Conservation (phyloP, 805 yeast species). For the Hanseniaspora thailandica region DNA sequence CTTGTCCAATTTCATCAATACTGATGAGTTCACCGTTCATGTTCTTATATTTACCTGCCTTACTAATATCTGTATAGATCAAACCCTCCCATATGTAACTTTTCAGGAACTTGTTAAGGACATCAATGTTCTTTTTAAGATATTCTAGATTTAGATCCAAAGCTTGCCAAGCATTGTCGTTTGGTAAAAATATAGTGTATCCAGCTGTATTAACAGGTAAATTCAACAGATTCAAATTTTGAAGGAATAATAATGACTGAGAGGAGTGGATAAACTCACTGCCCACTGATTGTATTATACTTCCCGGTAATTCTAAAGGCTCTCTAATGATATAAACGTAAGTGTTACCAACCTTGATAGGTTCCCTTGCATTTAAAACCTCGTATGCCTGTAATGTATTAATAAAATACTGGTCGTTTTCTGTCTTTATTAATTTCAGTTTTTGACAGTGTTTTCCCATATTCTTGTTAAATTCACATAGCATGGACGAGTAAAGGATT, state of each 20-base stretch:
- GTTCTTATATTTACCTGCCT: slow-evolving; percentile 24
- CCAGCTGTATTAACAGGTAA: slow-evolving; percentile 47
- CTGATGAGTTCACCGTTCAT: slow-evolving; percentile 24
- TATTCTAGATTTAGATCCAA: slow-evolving; percentile 51
- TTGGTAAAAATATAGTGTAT: slow-evolving; percentile 69
- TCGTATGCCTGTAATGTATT: neutral
- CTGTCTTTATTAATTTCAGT: slow-evolving; percentile 34
- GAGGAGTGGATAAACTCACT: slow-evolving; percentile 49
- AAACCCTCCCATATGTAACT: slow-evolving; percentile 51
- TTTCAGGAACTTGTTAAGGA: slow-evolving; percentile 42
- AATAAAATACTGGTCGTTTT: neutral
- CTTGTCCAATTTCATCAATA: slow-evolving; percentile 16
- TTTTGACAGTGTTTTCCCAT: slow-evolving; percentile 57
- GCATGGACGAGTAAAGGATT: slow-evolving; percentile 38
- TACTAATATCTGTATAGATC: slow-evolving; percentile 52
- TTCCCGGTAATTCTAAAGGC: slow-evolving; percentile 50
- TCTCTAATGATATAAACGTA: slow-evolving; percentile 55
- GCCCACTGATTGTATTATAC: slow-evolving; percentile 53
- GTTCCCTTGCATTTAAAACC: slow-evolving; percentile 23
- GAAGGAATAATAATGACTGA: slow-evolving; percentile 47
- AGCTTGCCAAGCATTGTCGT: slow-evolving; percentile 58
- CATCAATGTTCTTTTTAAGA: slow-evolving; percentile 40
- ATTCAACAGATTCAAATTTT: slow-evolving; percentile 40
- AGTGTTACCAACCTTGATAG: slow-evolving; percentile 47
- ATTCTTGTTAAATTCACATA: slow-evolving; percentile 40